Percentiles rank a stretch among this genome's conserved stretches.
Evolutionary conservation across 208 protist species (phyloP).

Genomic region (Strigomonas galati): DNA sequence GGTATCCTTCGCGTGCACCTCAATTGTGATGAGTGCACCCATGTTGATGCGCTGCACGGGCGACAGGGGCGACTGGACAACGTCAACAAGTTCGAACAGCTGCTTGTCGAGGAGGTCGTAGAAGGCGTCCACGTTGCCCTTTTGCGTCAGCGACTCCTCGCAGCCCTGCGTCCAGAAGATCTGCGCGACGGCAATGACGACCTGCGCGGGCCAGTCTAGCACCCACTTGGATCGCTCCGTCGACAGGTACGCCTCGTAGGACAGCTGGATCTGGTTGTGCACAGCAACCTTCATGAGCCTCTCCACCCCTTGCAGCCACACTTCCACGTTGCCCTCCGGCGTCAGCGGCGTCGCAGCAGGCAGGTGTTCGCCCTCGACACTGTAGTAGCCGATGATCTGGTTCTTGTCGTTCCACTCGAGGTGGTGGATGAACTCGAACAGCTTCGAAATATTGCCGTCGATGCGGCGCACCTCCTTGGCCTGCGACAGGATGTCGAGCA

Average conservation of each 20-base stretch:
- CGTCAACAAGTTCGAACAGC: slow-evolving; percentile 87
- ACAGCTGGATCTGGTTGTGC: slow-evolving; percentile 66
- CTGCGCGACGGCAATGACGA: slow-evolving; percentile 90
- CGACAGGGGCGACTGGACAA: slow-evolving; percentile 89
- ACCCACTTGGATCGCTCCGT: slow-evolving; percentile 85
- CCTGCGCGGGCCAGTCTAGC: slow-evolving; percentile 89
- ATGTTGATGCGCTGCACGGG: slow-evolving; percentile 90
- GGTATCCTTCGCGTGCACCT: slow-evolving; percentile 97
- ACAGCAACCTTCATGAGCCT: slow-evolving; percentile 91
- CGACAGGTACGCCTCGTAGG: slow-evolving; percentile 61
- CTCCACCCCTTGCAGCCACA: slow-evolving; percentile 95
- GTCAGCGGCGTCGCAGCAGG: slow-evolving; percentile 75
- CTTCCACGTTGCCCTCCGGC: slow-evolving; percentile 95
- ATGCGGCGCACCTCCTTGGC: slow-evolving; percentile 95
- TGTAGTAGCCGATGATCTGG: slow-evolving; percentile 92
- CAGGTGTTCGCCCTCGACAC: slow-evolving; percentile 92
- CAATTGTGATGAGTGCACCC: slow-evolving; percentile 96
- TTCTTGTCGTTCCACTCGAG: slow-evolving; percentile 77
- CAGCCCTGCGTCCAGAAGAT: slow-evolving; percentile 95
- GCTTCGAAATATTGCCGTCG: slow-evolving; percentile 94
- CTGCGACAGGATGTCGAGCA: slow-evolving; percentile 96
- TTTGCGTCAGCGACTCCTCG: slow-evolving; percentile 76
- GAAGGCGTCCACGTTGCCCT: slow-evolving; percentile 62
- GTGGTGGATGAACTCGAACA: slow-evolving; percentile 93
- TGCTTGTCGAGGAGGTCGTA: slow-evolving; percentile 69